These are phyloP conservation scores for Nannochloropsis granulata DNA, from an alignment of 108 stramenopile species.

Conservation along the genomic window DNA sequence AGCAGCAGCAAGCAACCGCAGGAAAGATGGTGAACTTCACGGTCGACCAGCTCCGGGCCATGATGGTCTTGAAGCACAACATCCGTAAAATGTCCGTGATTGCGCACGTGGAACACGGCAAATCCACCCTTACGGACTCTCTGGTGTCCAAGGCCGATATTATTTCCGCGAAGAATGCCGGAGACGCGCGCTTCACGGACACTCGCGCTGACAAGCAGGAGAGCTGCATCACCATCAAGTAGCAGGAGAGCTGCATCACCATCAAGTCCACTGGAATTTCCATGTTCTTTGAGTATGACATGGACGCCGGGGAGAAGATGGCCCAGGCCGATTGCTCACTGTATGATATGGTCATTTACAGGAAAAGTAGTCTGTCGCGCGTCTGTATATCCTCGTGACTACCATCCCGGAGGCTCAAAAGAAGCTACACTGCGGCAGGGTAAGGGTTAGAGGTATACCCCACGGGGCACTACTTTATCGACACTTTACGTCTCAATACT, in stretches of 20 bases:
- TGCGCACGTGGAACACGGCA: constrained; percentile 99
- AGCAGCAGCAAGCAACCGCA: neutral
- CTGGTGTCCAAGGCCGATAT: constrained; percentile 99
- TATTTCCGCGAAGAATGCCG: constrained; percentile 96
- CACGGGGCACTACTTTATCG: too few relatives aligned
- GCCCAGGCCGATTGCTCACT: too few relatives aligned
- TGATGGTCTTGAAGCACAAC: constrained; percentile 99
- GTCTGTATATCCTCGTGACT: too few relatives aligned
- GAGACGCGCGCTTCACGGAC: constrained; percentile 98
- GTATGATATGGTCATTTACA: too few relatives aligned
- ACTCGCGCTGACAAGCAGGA: constrained; percentile 99
- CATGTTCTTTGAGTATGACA: constrained; percentile 99
- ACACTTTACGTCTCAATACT: too few relatives aligned
- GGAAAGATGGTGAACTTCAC: constrained; percentile 86
- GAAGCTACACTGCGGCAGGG: too few relatives aligned
- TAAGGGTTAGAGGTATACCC: too few relatives aligned
- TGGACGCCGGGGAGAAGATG: constrained; percentile 60
- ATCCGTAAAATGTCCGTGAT: constrained; percentile 99
- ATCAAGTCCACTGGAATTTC: constrained; percentile 99
- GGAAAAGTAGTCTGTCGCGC: too few relatives aligned
- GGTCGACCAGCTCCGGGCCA: constrained; percentile 96
- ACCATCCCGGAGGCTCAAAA: too few relatives aligned
- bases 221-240: constrained; percentile 99
- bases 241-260: too few relatives aligned
- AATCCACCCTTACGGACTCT: constrained; percentile 98